Conservation (phyloP, 164 flowering plant species). For the Vitis riparia region DNA sequence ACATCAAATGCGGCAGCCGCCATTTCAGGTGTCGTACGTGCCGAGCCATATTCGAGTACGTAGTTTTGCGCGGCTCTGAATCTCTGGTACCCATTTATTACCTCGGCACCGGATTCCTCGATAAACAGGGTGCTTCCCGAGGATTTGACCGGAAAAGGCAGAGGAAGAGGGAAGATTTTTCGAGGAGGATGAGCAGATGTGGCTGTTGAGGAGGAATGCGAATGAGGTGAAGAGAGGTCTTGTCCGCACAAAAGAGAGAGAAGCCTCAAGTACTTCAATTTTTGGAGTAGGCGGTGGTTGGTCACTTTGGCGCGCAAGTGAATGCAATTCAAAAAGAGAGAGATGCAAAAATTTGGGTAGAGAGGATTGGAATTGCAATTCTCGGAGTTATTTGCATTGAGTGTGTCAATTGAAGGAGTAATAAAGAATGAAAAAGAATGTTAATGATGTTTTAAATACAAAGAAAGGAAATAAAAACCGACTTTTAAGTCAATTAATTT, state of each 20-base stretch:
- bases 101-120: constrained; percentile 64
- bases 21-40: constrained; percentile 80
- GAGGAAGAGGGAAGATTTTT: neutral
- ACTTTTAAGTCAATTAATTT: no score
- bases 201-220: neutral
- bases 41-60: constrained; percentile 81
- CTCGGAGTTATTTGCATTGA: no score
- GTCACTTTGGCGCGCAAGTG: constrained; percentile 10
- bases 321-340: no score
- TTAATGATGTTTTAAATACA: no score
- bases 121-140: constrained; percentile 45
- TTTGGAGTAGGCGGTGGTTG: constrained; percentile 4
- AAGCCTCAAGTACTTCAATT: constrained; percentile 1
- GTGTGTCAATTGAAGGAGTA: no score
- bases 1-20: constrained; percentile 89
- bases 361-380: no score
- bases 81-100: constrained; percentile 91
- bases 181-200: constrained; percentile 2
- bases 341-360: no score
- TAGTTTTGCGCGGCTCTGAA: constrained; percentile 73
- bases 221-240: neutral
- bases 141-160: constrained; percentile 4
- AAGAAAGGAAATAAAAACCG: no score
- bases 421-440: no score
- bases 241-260: neutral